Evolutionary conservation across 768 basidiomycete species (phyloP), one percentile per base, ranked within the genome.

Genomic region (Boletellus ananiceps): DNA sequence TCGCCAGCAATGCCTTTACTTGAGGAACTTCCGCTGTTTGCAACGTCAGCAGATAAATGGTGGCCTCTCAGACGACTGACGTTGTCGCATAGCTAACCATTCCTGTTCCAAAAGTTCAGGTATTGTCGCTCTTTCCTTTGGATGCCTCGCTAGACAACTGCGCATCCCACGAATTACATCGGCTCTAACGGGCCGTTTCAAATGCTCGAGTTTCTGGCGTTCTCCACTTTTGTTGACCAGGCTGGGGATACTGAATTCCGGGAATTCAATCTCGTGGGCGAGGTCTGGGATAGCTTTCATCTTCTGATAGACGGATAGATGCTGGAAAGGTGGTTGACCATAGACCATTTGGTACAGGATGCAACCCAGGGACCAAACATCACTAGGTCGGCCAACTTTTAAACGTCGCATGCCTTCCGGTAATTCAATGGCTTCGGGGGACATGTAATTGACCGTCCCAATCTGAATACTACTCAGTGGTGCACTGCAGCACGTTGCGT

Each of bases 321-420:
- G 83, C 34, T 88, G 83, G 75, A 98, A 99, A 2, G 95, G 95
- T 1, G 93, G 88, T 16, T 83, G 81, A 15, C 95, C 93, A 61
- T 98, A 98, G 11, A 97, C 80, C 93, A 99, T 97, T 63, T 99
- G 95, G 70, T 99, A 97, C 29, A 98, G 76, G 62, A 99, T 99
- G 68, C 93, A 95, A 2, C 95, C 95, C 2, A 99, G 74, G 3
- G 93, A 96, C 95, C 95, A 99, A 36, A 99, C 91, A 65, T 99
- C 95, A 46, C 89, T 93, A 0, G 93, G 84, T 19, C 94, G 86
- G 4, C 95, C 96, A 45, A 98, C 93, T 74, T 95, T 96, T 50
- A 95, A 80, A 21, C 91, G 80, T 12, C 88, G 80, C 83, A 84
- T 88, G 37, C 86, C 91, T 49, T 88, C 90, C 4, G 84, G 84